Conservation (phyloP, 108 stramenopile species). For the Cylindrotheca closterium region DNA sequence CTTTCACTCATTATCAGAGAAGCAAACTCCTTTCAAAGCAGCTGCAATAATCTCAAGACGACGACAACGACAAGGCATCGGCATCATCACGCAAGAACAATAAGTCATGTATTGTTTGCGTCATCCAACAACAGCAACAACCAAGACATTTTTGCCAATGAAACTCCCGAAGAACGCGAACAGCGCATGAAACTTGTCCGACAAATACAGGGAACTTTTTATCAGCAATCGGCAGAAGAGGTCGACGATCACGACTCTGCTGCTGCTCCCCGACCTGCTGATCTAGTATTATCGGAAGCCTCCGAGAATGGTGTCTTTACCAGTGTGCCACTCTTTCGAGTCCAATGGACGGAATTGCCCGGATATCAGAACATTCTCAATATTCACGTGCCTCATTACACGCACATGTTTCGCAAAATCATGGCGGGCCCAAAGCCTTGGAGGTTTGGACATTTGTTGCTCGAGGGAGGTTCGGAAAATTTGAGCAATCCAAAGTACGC, state of each 20-base stretch:
- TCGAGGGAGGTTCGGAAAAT: conserved; percentile 27
- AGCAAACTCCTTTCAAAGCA: no score
- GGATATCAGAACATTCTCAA: conserved; percentile 74
- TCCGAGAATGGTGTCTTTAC: neutral
- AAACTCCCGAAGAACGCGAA: conserved; percentile 26
- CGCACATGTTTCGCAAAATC: conserved; percentile 74
- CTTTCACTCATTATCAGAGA: no score
- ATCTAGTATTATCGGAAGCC: no score
- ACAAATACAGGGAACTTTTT: conserved; percentile 21
- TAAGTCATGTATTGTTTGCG: neutral
- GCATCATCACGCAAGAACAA: no score
- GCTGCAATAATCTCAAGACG: no score
- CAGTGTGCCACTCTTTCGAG: conserved; percentile 58
- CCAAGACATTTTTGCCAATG: neutral
- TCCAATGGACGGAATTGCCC: conserved; percentile 71
- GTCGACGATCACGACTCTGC: neutral
- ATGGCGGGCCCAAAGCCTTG: conserved; percentile 41
- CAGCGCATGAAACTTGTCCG: conserved; percentile 18
- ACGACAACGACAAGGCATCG: no score
- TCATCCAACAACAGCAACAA: conserved; percentile 1
- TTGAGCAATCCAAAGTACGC: conserved; percentile 11
- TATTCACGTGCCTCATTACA: conserved; percentile 69
- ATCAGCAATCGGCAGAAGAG: neutral
- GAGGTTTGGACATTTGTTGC: conserved; percentile 72
- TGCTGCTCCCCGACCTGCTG: no score